These are phyloP conservation scores for Diaporthe ampelina DNA, from an alignment of 2,329 filamentous ascomycete genomes.

Conservation along the genomic window DNA sequence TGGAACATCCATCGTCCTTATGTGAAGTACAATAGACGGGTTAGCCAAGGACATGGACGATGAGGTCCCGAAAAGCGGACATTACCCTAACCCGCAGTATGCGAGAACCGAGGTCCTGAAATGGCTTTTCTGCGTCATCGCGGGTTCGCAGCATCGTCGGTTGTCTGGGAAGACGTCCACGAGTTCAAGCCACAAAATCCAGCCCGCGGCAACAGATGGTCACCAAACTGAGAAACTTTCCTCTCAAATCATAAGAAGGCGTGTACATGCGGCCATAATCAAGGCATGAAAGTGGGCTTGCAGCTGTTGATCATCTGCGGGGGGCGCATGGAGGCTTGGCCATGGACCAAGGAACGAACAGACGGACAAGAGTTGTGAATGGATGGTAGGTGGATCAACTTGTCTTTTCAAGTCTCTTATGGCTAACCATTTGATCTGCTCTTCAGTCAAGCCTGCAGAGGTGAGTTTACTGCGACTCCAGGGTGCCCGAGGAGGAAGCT, in stretches of 20 bases:
- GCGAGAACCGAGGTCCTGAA: not conserved
- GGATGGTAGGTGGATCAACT: not conserved
- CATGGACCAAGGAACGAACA: not conserved
- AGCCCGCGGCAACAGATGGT: too few species aligned
- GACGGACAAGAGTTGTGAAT: constrained; percentile 11
- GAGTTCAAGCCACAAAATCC: not conserved
- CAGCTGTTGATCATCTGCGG: not conserved
- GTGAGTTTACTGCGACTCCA: not conserved
- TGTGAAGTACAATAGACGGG: too few species aligned
- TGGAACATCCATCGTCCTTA: too few species aligned
- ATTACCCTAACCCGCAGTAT: not conserved
- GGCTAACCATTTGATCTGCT: not conserved
- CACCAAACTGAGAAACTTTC: fast-evolving
- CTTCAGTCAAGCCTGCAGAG: not conserved
- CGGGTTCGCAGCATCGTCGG: not conserved
- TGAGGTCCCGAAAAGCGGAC: not conserved
- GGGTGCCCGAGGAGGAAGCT: not conserved
- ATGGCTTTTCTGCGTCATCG: not conserved
- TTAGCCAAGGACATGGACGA: too few species aligned
- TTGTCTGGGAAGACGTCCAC: not conserved
- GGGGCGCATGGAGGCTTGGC: not conserved
- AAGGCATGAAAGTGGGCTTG: not conserved
- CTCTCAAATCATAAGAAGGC: not conserved
- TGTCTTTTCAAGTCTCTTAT: not conserved
- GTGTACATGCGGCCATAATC: not conserved